Percentiles rank a stretch among this genome's conserved stretches.
These are phyloP conservation scores for Amauroascus verrucosus DNA, from an alignment of 2,329 filamentous ascomycete genomes.

Conservation along the genomic window DNA sequence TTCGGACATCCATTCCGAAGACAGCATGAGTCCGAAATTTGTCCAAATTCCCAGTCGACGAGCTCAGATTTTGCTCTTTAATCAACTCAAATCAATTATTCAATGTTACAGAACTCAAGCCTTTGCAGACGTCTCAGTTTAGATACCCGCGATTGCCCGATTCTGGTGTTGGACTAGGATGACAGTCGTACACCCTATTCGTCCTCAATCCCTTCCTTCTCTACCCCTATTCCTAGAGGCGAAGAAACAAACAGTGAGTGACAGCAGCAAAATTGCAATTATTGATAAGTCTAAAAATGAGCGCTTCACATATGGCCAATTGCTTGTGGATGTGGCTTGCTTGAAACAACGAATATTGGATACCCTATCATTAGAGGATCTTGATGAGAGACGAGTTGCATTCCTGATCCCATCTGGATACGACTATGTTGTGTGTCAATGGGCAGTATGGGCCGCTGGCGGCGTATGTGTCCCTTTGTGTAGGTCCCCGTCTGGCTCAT, in stretches of 20 bases:
- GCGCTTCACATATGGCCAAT: slow-evolving; percentile 33
- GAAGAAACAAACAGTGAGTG: slow-evolving; percentile 26
- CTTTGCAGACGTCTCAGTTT: not conserved
- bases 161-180: not conserved
- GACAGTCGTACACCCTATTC: not conserved
- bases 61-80: too few relatives aligned
- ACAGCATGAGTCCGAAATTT: too few relatives aligned
- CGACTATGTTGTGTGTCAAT: slow-evolving; percentile 35
- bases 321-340: slow-evolving; percentile 31
- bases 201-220: slow-evolving; percentile 26
- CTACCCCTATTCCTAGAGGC: slow-evolving; percentile 34
- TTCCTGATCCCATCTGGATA: slow-evolving; percentile 35
- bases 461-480: slow-evolving; percentile 37
- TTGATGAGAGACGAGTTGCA: slow-evolving; percentile 32
- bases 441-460: slow-evolving; percentile 37
- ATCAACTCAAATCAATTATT: not conserved
- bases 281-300: slow-evolving; percentile 32
- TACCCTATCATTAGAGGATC: slow-evolving; percentile 23
- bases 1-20: too few relatives aligned
- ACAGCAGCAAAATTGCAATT: slow-evolving; percentile 30
- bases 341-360: slow-evolving; percentile 31
- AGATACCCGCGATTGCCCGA: not conserved
- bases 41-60: too few relatives aligned
- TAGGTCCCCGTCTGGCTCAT: slow-evolving; percentile 17
- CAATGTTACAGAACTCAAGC: not conserved